Percentiles rank a stretch among this genome's conserved stretches.
phyloP scores from a whole-genome alignment of 179 eudicot genomes.

The Beta corolliflora region DNA sequence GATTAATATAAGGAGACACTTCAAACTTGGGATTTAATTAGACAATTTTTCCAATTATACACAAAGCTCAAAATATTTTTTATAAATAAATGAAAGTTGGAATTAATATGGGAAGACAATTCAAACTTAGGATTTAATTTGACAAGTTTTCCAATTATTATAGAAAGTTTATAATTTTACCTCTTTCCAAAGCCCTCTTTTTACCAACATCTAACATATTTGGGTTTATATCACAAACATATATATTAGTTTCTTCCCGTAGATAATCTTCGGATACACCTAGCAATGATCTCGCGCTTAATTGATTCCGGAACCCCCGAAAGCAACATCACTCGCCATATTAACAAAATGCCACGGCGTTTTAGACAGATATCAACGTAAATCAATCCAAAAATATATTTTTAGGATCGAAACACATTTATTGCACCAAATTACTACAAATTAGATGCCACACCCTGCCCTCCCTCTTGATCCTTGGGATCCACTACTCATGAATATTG shows the following conservation, averaged over 20 bases:
- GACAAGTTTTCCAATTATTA: too few relatives aligned
- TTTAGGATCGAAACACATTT: constrained; percentile 8
- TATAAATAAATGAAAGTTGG: too few relatives aligned
- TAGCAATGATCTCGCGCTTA: constrained; percentile 44
- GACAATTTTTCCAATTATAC: too few relatives aligned
- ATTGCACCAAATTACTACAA: neutral
- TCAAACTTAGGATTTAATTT: too few relatives aligned
- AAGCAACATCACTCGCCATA: constrained; percentile 92
- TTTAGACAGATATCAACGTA: constrained; percentile 10
- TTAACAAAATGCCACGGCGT: constrained; percentile 10
- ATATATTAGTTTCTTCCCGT: constrained; percentile 74
- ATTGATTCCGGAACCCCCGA: constrained; percentile 76
- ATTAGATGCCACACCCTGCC: neutral
- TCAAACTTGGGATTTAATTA: too few relatives aligned
- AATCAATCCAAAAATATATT: neutral
- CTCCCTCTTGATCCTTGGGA: neutral
- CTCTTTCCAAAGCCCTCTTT: constrained; percentile 88
- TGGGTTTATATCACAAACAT: constrained; percentile 88
- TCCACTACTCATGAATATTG: too few relatives aligned
- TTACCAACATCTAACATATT: constrained; percentile 88
- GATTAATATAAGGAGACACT: too few relatives aligned
- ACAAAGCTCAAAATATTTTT: too few relatives aligned
- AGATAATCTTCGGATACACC: constrained; percentile 51
- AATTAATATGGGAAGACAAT: too few relatives aligned
- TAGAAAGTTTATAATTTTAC: constrained; percentile 34